Evolutionary conservation across 1,284 basidiomycete species (phyloP).

Genomic region (Wolfiporia cocos): DNA sequence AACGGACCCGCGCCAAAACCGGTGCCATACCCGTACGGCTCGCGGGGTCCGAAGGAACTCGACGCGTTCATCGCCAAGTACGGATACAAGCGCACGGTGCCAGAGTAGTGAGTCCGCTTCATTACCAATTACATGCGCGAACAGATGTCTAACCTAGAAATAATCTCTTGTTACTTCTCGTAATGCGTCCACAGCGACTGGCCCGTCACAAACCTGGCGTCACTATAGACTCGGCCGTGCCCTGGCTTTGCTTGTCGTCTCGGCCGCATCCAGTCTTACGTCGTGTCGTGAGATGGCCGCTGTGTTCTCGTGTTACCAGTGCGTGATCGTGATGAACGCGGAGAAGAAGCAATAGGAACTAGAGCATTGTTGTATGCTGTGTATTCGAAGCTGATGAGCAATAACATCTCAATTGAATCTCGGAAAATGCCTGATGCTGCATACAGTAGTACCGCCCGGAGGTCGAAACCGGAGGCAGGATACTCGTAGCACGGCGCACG

Average conservation of each 20-base stretch:
- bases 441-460: too few relatives aligned
- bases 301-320: too few relatives aligned
- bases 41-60: conserved; percentile 84
- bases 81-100: conserved; percentile 69
- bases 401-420: too few relatives aligned
- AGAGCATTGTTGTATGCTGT: conserved; percentile 3
- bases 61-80: conserved; percentile 72
- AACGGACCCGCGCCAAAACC: conserved; percentile 62
- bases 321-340: not conserved
- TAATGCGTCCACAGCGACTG: conserved; percentile 16
- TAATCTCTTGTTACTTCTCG: conserved; percentile 9
- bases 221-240: conserved; percentile 7
- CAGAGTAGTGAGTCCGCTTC: conserved; percentile 62
- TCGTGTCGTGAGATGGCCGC: too few relatives aligned
- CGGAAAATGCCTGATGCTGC: too few relatives aligned
- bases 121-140: not conserved
- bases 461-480: too few relatives aligned
- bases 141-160: conserved; percentile 5
- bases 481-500: too few relatives aligned
- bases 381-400: not conserved
- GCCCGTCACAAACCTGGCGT: conserved; percentile 19
- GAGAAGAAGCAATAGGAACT: not conserved
- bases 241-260: not conserved
- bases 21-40: conserved; percentile 83
- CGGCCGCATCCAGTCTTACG: not conserved